Conservation (phyloP, 139 green algal species). For the Chlamydomonas sp. region DNA sequence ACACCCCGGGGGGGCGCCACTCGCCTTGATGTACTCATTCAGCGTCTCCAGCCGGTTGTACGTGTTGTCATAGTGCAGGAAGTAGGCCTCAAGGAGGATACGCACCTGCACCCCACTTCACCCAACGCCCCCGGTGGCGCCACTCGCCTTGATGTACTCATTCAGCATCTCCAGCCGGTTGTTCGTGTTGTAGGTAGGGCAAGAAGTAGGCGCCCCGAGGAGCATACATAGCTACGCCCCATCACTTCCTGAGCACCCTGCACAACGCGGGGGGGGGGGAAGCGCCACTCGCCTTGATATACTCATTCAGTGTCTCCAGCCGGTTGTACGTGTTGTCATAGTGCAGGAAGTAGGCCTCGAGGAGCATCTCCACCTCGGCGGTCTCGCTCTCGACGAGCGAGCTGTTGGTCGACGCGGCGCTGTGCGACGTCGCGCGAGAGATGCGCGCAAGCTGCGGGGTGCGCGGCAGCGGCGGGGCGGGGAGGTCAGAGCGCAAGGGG, state of each 20-base stretch:
- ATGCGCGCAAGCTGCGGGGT: not conserved
- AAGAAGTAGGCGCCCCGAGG: no score
- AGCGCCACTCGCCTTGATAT: no score
- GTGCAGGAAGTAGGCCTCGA: conserved; percentile 63
- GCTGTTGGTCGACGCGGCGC: conserved; percentile 24
- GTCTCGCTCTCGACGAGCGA: conserved; percentile 51
- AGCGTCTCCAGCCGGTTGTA: conserved; percentile 70
- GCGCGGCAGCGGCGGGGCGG: not conserved
- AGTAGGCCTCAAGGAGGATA: no score
- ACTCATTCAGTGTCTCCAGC: conserved; percentile 65
- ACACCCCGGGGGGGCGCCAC: no score
- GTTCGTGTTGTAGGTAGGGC: conserved; percentile 39
- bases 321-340: conserved; percentile 63
- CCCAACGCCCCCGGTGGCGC: no score
- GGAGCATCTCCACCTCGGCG: conserved; percentile 66
- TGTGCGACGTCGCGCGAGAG: not conserved
- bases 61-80: conserved; percentile 50
- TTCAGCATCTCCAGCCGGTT: conserved; percentile 61
- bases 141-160: no score
- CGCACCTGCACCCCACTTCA: no score
- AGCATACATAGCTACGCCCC: no score
- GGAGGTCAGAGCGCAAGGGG: not conserved
- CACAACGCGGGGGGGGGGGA: no score
- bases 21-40: conserved; percentile 64
- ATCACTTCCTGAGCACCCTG: no score